Conservation (phyloP, 208 protist species). For the Acanthamoeba divionensis region DNA sequence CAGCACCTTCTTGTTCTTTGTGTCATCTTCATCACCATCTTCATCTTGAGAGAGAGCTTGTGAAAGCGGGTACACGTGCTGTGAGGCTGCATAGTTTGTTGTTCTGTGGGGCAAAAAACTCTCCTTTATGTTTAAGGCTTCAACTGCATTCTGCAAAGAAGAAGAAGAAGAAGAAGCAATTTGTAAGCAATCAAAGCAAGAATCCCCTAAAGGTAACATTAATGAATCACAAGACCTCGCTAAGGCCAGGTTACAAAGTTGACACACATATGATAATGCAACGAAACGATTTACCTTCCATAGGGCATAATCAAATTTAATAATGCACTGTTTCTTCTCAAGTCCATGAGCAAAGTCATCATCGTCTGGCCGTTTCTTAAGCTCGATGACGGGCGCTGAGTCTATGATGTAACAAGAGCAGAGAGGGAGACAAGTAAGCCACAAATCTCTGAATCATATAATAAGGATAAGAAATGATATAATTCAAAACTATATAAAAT, state of each 20-base stretch:
- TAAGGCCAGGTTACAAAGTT: too few species aligned
- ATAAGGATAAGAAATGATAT: too few species aligned
- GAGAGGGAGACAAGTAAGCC: too few species aligned
- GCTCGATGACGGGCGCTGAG: neutral
- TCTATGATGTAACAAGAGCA: too few species aligned
- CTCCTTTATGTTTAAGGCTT: neutral
- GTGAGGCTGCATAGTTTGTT: neutral
- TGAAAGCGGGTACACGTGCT: neutral
- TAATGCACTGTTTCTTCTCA: conserved; percentile 30
- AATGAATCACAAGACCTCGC: neutral
- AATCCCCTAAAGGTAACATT: neutral
- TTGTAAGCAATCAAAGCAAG: neutral
- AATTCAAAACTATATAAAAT: too few species aligned
- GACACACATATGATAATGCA: too few species aligned
- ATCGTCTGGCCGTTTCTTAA: neutral
- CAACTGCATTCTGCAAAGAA: neutral
- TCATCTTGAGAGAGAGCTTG: neutral
- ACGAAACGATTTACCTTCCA: neutral
- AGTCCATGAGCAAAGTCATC: neutral
- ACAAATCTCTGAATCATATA: too few species aligned
- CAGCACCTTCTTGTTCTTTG: neutral
- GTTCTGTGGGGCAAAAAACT: conserved; percentile 13
- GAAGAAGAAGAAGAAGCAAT: neutral
- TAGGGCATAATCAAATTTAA: conserved; percentile 6
- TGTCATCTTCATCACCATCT: neutral